Evolutionary conservation across 2,329 filamentous ascomycete species (phyloP).

Genomic region (Penicillium oxalicum): DNA sequence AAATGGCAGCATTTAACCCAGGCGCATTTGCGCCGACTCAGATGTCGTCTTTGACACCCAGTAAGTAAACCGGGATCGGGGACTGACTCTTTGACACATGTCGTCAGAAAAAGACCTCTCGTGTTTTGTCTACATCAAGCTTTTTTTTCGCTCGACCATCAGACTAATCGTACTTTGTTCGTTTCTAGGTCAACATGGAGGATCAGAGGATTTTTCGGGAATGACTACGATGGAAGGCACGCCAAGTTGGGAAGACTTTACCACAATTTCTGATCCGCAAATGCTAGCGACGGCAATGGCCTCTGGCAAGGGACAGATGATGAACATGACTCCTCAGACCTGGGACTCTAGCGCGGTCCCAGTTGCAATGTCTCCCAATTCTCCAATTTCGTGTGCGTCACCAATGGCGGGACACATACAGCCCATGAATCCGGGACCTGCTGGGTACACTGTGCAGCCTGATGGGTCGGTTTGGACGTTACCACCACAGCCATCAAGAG

Average conservation of each 20-base stretch:
- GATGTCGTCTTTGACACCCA: conserved; percentile 32
- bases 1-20: conserved; percentile 30
- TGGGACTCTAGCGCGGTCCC: conserved; percentile 27
- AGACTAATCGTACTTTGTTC: neutral
- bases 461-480: conserved; percentile 35
- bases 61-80: conserved; percentile 20
- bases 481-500: conserved; percentile 22
- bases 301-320: conserved; percentile 28
- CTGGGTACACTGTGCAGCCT: conserved; percentile 29
- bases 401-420: conserved; percentile 30
- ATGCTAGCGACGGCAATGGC: conserved; percentile 28
- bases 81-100: no score
- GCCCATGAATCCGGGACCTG: conserved; percentile 23
- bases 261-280: conserved; percentile 33
- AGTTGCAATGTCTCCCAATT: conserved; percentile 24
- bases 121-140: no score
- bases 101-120: no score
- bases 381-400: conserved; percentile 26
- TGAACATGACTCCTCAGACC: conserved; percentile 28
- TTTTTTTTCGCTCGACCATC: neutral
- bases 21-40: conserved; percentile 27
- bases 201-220: conserved; percentile 25
- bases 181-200: conserved; percentile 24
- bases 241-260: conserved; percentile 35
- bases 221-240: conserved; percentile 29